phyloP scores from a whole-genome alignment of 1,284 basidiomycete species.

The Volvariella surrecta region DNA sequence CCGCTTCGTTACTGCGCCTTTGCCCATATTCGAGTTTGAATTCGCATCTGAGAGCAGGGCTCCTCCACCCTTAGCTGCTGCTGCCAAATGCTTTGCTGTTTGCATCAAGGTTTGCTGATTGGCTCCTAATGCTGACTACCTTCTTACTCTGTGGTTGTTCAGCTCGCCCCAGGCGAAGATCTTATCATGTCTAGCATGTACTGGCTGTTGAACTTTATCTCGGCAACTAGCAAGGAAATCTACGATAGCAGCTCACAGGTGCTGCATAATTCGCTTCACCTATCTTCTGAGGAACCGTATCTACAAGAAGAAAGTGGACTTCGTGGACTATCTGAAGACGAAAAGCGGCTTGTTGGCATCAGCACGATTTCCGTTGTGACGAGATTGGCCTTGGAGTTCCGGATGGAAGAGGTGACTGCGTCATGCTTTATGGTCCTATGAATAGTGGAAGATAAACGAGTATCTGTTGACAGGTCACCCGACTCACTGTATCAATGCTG shows the following conservation, averaged over 20 bases:
- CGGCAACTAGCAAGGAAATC: constrained; percentile 70
- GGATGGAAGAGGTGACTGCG: constrained; percentile 65
- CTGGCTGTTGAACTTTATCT: constrained; percentile 88
- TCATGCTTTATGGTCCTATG: no score
- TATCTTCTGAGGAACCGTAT: constrained; percentile 35
- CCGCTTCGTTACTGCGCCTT: constrained; percentile 81
- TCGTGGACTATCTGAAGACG: constrained; percentile 70
- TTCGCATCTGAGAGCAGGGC: constrained; percentile 68
- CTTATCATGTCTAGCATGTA: constrained; percentile 94
- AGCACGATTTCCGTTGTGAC: constrained; percentile 89
- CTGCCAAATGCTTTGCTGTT: constrained; percentile 83
- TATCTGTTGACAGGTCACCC: constrained; percentile 52
- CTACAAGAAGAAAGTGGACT: constrained; percentile 54
- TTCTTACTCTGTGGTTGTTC: constrained; percentile 5
- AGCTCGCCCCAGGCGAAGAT: constrained; percentile 85
- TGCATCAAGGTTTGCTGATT: constrained; percentile 69
- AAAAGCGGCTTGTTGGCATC: constrained; percentile 78
- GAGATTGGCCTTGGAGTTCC: constrained; percentile 75
- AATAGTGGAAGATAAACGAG: background rate
- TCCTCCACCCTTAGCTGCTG: constrained; percentile 72
- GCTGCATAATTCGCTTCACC: constrained; percentile 31
- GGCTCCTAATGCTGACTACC: background rate
- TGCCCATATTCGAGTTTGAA: constrained; percentile 84
- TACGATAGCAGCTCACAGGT: constrained; percentile 40
- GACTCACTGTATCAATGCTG: constrained; percentile 86